Evolutionary conservation across 1,284 basidiomycete species (phyloP).

Genomic region (Thecaphora frezii): DNA sequence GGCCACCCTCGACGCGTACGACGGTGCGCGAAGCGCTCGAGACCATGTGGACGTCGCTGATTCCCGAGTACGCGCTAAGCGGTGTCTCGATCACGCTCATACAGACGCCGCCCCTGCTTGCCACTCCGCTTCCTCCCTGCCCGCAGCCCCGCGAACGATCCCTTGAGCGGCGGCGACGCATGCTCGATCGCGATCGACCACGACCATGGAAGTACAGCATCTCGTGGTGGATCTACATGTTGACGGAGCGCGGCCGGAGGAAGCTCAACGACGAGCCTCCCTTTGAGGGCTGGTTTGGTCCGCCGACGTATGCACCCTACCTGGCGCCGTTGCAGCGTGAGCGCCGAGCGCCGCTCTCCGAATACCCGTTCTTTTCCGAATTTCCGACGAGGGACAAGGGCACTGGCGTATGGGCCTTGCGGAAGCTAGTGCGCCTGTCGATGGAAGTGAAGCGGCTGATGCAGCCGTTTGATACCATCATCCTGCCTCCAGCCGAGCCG

Average conservation of each 20-base stretch:
- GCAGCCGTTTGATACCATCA: not conserved
- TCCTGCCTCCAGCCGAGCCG: not conserved
- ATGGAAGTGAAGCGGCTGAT: not conserved
- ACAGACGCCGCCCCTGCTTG: not conserved
- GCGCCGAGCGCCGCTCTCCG: no score
- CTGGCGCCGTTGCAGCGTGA: no score
- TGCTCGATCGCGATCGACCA: not conserved
- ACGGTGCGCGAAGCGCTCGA: constrained; percentile 1
- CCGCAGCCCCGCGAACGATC: not conserved
- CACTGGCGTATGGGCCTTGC: not conserved
- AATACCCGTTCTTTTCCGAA: no score
- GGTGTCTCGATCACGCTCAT: not conserved
- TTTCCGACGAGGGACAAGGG: not conserved
- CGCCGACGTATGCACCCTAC: not conserved
- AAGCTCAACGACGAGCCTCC: not conserved
- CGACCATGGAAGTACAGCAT: not conserved
- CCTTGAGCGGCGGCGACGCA: not conserved
- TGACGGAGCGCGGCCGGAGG: not conserved
- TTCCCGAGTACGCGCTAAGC: not conserved
- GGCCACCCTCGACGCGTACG: not conserved
- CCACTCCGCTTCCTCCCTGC: not conserved
- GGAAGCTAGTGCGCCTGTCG: not conserved
- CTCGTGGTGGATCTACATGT: not conserved
- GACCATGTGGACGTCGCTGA: not conserved
- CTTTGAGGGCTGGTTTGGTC: not conserved